Conservation (phyloP, 23 red algal genomes). For the Gracilariopsis chorda region DNA sequence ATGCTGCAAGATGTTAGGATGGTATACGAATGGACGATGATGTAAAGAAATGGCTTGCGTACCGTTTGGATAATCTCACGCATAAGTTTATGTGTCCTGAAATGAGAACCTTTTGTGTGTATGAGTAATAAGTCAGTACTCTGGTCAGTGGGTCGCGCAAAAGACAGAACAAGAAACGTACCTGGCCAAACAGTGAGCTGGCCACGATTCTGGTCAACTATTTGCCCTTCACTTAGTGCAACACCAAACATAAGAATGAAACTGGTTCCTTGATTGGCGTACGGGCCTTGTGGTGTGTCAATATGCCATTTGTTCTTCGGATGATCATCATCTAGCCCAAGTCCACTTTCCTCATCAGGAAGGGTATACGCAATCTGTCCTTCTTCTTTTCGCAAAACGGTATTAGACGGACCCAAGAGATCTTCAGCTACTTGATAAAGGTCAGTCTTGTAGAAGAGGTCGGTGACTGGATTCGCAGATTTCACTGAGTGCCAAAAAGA, state of each 20-base stretch:
- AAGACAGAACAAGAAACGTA: neutral
- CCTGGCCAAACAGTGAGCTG: slow-evolving; percentile 46
- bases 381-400: neutral
- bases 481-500: slow-evolving; percentile 12
- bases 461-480: neutral
- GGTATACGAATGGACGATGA: no score
- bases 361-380: slow-evolving; percentile 25
- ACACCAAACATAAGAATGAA: slow-evolving; percentile 24
- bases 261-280: neutral
- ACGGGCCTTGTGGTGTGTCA: slow-evolving; percentile 5
- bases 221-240: slow-evolving; percentile 24
- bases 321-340: neutral
- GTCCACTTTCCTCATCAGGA: neutral
- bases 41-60: neutral
- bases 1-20: no score
- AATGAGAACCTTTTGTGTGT: slow-evolving; percentile 40
- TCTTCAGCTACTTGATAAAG: slow-evolving; percentile 19
- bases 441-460: neutral
- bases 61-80: slow-evolving; percentile 34
- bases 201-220: slow-evolving; percentile 40
- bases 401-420: neutral
- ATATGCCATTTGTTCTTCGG: slow-evolving; percentile 40
- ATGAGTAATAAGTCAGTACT: neutral
- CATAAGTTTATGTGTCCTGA: slow-evolving; percentile 8
- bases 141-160: neutral